A percentile compares a stretch with the other conserved stretches of the same genome.
phyloP scores from a whole-genome alignment of 495 filamentous ascomycete species.

The Rhypophila decipiens region DNA sequence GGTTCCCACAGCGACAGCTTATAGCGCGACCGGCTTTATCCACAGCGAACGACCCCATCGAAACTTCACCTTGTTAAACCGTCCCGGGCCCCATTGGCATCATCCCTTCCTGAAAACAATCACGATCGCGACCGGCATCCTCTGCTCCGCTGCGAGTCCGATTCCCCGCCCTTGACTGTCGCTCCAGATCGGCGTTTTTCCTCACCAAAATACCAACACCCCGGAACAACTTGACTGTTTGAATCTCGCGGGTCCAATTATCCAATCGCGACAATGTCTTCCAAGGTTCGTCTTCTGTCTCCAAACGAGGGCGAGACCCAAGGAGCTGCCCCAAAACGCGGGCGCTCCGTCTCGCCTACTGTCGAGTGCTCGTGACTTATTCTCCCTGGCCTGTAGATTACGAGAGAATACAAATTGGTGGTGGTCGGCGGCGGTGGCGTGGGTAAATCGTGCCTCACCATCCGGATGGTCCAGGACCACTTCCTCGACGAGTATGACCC shows the following conservation, averaged over 20 bases:
- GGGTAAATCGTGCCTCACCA: slow-evolving; percentile 98
- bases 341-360: background rate
- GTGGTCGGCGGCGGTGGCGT: slow-evolving; percentile 98
- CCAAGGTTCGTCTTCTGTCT: background rate
- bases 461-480: slow-evolving; percentile 97
- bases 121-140: background rate
- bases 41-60: slow-evolving; percentile 3
- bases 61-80: slow-evolving; percentile 5
- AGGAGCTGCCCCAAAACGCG: background rate
- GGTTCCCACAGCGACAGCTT: background rate
- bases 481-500: slow-evolving; percentile 99
- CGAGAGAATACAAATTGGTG: slow-evolving; percentile 97
- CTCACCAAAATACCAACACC: too few relatives aligned
- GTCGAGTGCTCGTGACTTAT: background rate
- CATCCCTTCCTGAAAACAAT: slow-evolving; percentile 1
- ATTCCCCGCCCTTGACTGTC: background rate
- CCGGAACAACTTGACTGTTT: background rate
- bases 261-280: background rate
- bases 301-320: background rate
- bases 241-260: background rate
- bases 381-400: slow-evolving; percentile 55
- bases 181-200: background rate
- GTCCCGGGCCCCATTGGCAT: slow-evolving; percentile 2
- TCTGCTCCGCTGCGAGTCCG: background rate
- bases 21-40: background rate